A percentile compares a stretch with the other conserved stretches of the same genome.
Conservation (phyloP, 23 red algal genomes). For the Chondrus crispus region DNA sequence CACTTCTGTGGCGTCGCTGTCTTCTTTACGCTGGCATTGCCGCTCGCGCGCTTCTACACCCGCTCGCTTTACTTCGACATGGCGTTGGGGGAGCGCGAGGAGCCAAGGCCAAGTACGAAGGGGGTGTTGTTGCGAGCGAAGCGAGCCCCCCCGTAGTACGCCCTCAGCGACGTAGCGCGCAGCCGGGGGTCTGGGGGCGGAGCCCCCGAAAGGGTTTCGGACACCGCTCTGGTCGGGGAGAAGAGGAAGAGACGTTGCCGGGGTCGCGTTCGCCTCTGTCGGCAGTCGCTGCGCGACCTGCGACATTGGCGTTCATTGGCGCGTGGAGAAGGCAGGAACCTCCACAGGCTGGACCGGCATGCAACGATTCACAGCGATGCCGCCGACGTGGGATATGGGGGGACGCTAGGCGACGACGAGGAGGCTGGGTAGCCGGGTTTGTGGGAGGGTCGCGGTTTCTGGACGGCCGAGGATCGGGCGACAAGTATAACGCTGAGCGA, state of each 20-base stretch:
- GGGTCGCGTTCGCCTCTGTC: not conserved
- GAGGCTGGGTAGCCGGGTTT: not conserved
- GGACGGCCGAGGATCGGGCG: no score
- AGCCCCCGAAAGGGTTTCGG: not conserved
- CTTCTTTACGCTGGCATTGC: slow-evolving; percentile 31
- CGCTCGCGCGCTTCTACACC: slow-evolving; percentile 15
- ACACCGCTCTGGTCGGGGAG: not conserved
- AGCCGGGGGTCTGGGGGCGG: not conserved
- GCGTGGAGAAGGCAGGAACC: not conserved
- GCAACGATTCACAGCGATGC: not conserved
- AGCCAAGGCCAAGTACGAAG: not conserved
- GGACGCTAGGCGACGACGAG: not conserved
- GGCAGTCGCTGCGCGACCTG: not conserved
- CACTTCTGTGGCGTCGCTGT: slow-evolving; percentile 33
- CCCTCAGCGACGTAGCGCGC: no score
- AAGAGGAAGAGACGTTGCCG: no score
- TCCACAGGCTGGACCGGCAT: not conserved
- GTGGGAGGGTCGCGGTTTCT: not conserved
- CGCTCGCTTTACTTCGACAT: slow-evolving; percentile 23
- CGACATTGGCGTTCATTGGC: not conserved
- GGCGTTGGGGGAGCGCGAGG: not conserved
- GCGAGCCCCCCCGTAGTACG: no score
- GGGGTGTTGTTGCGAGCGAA: not conserved
- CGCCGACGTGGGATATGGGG: not conserved
- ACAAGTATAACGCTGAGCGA: no score